Evolutionary conservation across 208 protist genomes (phyloP).

Genomic region (Leishmania major): DNA sequence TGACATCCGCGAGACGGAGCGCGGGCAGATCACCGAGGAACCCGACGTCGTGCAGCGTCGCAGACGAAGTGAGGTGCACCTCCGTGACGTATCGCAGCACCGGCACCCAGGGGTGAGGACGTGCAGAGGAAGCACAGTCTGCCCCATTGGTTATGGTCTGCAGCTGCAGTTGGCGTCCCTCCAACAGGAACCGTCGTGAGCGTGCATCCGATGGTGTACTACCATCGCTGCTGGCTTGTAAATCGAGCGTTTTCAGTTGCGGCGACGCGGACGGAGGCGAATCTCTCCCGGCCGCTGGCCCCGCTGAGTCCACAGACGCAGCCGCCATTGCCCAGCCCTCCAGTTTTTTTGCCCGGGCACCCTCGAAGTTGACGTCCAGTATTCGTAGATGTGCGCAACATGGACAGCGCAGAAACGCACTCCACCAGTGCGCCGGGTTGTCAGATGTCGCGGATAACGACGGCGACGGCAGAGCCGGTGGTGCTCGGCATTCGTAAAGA

Average conservation of each 20-base stretch:
- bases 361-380: slow-evolving; percentile 17
- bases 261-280: not conserved
- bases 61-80: slow-evolving; percentile 7
- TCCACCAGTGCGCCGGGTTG: not conserved
- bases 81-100: not conserved
- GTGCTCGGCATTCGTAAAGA: slow-evolving; percentile 10
- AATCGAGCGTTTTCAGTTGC: not conserved
- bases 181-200: not conserved
- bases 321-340: not conserved
- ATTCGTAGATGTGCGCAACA: slow-evolving; percentile 1
- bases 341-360: not conserved
- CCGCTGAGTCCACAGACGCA: not conserved
- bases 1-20: slow-evolving; percentile 13
- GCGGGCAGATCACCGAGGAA: slow-evolving; percentile 11
- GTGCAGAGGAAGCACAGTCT: not conserved
- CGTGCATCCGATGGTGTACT: not conserved
- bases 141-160: not conserved
- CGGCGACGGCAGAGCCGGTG: slow-evolving; percentile 4
- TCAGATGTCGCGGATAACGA: not conserved
- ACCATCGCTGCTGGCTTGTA: not conserved
- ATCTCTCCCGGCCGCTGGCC: not conserved
- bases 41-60: slow-evolving; percentile 5
- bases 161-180: not conserved
- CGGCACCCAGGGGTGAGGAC: not conserved
- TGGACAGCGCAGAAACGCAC: not conserved